A percentile compares a stretch with the other conserved stretches of the same genome.
Conservation (phyloP, 1,139 yeast genomes). For the Geotrichum citri-aurantii region DNA sequence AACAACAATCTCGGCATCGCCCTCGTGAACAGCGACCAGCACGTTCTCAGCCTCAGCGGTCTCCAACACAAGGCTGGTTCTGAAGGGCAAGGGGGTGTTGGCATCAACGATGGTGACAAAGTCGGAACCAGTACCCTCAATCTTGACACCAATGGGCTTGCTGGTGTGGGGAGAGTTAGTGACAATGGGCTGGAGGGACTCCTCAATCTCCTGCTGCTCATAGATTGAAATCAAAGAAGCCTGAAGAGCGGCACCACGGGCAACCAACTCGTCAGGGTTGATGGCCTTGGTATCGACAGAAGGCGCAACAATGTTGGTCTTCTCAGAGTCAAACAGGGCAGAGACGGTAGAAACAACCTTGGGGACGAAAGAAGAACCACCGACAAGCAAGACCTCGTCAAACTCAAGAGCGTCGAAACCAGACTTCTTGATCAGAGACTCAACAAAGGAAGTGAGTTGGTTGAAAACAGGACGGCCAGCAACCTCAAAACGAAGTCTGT, state of each 20-base stretch:
- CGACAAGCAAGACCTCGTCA: conserved; percentile 86
- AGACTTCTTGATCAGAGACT: conserved; percentile 71
- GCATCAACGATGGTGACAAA: conserved; percentile 71
- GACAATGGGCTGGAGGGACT: conserved; percentile 79
- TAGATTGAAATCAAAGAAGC: conserved; percentile 80
- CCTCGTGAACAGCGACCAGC: conserved; percentile 73
- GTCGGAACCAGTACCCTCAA: conserved; percentile 48
- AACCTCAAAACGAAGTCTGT: conserved; percentile 90
- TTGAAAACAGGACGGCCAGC: conserved; percentile 73
- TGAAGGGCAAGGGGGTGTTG: conserved; percentile 90
- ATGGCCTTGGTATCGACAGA: conserved; percentile 67
- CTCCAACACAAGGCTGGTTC: conserved; percentile 65
- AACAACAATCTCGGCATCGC: conserved; percentile 72
- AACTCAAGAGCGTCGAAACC: conserved; percentile 78
- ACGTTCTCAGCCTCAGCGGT: conserved; percentile 48
- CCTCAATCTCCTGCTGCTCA: conserved; percentile 80
- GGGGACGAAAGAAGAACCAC: conserved; percentile 92
- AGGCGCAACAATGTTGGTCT: conserved; percentile 74
- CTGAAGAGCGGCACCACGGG: conserved; percentile 97
- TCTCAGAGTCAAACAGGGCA: conserved; percentile 67
- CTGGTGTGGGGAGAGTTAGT: conserved; percentile 83
- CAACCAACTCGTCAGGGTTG: conserved; percentile 82
- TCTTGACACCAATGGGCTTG: conserved; percentile 81
- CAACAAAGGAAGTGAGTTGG: conserved; percentile 72
- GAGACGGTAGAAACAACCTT: conserved; percentile 76